Conservation (phyloP, 2,329 filamentous ascomycete genomes). For the Dothistroma septosporum region DNA sequence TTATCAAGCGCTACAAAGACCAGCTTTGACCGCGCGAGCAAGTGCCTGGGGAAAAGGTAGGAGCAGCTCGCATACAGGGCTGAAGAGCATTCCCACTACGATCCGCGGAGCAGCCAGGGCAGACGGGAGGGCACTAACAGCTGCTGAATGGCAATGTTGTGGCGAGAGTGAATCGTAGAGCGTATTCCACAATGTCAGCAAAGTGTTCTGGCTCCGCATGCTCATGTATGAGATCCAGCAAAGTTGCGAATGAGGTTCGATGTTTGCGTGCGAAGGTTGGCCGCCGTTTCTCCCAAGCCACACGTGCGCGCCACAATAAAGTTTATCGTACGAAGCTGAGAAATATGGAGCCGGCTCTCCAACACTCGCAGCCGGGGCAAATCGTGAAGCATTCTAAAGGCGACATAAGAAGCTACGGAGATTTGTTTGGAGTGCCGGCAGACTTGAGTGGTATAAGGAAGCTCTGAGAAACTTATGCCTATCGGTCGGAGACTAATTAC, state of each 20-base stretch:
- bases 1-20: background rate
- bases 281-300: no score
- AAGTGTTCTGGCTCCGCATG: conserved; percentile 8
- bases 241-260: background rate
- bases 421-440: conserved; percentile 3
- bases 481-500: background rate
- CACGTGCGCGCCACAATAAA: no score
- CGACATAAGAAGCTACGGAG: background rate
- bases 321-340: no score
- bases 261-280: no score
- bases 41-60: background rate
- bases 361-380: no score
- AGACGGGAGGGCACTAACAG: background rate
- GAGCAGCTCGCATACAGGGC: background rate
- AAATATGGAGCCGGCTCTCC: background rate
- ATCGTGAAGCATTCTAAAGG: background rate
- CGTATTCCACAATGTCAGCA: conserved; percentile 2
- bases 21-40: background rate
- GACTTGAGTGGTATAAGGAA: conserved; percentile 7
- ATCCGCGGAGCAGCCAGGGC: background rate
- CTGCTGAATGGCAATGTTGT: no score
- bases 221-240: conserved; percentile 1
- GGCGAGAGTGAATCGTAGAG: no score
- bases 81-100: background rate
- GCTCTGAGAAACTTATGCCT: background rate